These are phyloP conservation scores for Mortierella sp. DNA, from an alignment of 371 early-diverging fungal species.

Conservation along the genomic window DNA sequence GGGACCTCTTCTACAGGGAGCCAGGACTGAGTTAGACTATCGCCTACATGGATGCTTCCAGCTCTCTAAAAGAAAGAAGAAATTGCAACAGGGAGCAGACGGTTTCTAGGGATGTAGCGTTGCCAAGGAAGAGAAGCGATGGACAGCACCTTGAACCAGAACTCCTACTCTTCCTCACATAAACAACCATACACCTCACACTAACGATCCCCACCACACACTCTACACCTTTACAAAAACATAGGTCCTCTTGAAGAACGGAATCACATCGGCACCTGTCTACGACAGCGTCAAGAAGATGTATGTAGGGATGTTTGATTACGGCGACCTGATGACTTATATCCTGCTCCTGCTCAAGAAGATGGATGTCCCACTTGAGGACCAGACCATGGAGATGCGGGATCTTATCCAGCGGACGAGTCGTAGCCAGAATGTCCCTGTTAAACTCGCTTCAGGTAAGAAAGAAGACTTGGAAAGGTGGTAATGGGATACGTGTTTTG, in stretches of 20 bases:
- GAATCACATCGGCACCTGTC: conserved; percentile 73
- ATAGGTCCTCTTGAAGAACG: conserved; percentile 37
- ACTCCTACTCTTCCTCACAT: no score
- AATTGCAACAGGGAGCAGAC: no score
- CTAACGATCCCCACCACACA: no score
- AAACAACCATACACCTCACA: no score
- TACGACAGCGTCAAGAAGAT: conserved; percentile 64
- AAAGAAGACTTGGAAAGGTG: neutral
- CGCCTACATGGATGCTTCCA: no score
- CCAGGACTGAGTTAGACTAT: no score
- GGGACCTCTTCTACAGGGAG: no score
- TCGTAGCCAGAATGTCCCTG: conserved; percentile 72
- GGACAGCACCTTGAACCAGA: neutral
- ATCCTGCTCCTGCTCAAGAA: conserved; percentile 64
- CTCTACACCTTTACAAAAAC: no score
- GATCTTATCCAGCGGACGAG: conserved; percentile 71
- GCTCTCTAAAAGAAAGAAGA: no score
- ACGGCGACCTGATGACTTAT: conserved; percentile 81
- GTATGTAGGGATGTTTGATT: conserved; percentile 91
- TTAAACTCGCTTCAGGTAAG: conserved; percentile 69
- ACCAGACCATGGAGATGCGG: conserved; percentile 66
- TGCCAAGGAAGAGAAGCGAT: neutral
- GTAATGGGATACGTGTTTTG: neutral
- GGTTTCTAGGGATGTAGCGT: no score
- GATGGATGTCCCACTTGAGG: conserved; percentile 51